Percentiles rank a stretch among this genome's conserved stretches.
Conservation (phyloP, 345 rosid genomes). For the Chamaenerion angustifolium region DNA sequence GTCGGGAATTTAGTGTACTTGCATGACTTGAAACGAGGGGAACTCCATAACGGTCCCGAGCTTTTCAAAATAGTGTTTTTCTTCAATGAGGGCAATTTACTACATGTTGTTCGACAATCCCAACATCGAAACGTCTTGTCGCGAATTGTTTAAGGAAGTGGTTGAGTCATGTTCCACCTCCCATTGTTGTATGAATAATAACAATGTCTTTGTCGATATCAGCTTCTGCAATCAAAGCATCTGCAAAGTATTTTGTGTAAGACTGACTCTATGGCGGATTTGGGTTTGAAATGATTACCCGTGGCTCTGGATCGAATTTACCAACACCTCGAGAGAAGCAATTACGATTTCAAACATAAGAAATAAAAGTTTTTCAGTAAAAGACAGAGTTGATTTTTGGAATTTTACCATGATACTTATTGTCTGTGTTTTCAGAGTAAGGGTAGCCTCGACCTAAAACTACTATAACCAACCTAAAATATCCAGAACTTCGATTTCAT, state of each 20-base stretch:
- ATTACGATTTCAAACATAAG: not conserved
- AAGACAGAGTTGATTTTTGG: no score
- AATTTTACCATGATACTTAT: slow-evolving; percentile 83
- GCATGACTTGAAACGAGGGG: no score
- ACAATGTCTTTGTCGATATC: slow-evolving; percentile 71
- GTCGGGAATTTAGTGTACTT: no score
- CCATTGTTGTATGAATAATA: slow-evolving; percentile 99
- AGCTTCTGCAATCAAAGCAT: slow-evolving; percentile 89
- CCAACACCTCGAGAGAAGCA: slow-evolving; percentile 54
- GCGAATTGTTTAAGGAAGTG: slow-evolving; percentile 83
- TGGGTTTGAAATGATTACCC: slow-evolving; percentile 82
- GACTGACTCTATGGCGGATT: slow-evolving; percentile 49
- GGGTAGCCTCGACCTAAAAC: slow-evolving; percentile 99
- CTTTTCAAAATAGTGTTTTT: no score
- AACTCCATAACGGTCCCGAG: no score
- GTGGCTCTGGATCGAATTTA: slow-evolving; percentile 90
- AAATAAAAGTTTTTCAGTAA: no score
- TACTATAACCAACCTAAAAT: no score
- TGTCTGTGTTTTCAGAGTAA: slow-evolving; percentile 87
- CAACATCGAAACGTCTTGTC: slow-evolving; percentile 80
- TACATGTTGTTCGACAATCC: slow-evolving; percentile 95
- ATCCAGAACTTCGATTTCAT: no score
- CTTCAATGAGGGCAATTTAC: no score
- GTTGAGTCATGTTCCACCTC: slow-evolving; percentile 93
- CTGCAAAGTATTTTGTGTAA: slow-evolving; percentile 84